Conservation (phyloP, 495 filamentous ascomycete species). For the Halenospora varia region DNA sequence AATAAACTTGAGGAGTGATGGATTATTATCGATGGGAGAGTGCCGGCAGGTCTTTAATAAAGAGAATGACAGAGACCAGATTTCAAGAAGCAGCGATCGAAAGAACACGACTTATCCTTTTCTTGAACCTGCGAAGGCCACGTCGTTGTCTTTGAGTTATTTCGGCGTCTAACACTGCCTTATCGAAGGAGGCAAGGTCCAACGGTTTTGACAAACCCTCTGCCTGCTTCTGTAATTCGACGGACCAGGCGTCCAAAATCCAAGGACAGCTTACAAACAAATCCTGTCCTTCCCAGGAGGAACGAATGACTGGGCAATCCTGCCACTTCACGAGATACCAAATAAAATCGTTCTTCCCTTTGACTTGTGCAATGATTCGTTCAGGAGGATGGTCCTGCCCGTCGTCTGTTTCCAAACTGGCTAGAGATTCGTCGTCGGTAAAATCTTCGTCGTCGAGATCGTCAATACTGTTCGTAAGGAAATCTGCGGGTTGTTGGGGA, state of each 20-base stretch:
- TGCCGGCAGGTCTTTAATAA: neutral
- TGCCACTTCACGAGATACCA: slow-evolving; percentile 30
- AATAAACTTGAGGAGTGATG: neutral
- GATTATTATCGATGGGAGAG: neutral
- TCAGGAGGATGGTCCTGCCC: slow-evolving; percentile 21
- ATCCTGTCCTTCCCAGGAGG: slow-evolving; percentile 19
- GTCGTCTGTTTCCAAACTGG: slow-evolving; percentile 23
- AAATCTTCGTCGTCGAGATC: neutral
- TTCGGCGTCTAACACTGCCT: slow-evolving; percentile 13
- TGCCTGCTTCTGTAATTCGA: slow-evolving; percentile 18
- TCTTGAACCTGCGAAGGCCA: slow-evolving; percentile 18
- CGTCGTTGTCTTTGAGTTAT: slow-evolving; percentile 14
- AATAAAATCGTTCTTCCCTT: slow-evolving; percentile 1
- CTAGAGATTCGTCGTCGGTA: slow-evolving; percentile 23
- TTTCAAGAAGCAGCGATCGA: slow-evolving; percentile 19
- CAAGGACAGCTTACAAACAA: slow-evolving; percentile 7
- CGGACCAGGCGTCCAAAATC: slow-evolving; percentile 18
- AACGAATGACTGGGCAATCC: slow-evolving; percentile 24
- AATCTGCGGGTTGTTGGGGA: neutral
- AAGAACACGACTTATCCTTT: slow-evolving; percentile 16
- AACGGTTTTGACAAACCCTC: slow-evolving; percentile 17
- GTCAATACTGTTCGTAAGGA: neutral
- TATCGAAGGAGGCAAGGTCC: slow-evolving; percentile 18
- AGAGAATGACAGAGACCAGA: slow-evolving; percentile 7
- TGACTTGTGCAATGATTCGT: slow-evolving; percentile 21